Percentiles rank a stretch among this genome's conserved stretches.
phyloP scores from a whole-genome alignment of 345 rosid genomes.

The Citrus mangshanensis region DNA sequence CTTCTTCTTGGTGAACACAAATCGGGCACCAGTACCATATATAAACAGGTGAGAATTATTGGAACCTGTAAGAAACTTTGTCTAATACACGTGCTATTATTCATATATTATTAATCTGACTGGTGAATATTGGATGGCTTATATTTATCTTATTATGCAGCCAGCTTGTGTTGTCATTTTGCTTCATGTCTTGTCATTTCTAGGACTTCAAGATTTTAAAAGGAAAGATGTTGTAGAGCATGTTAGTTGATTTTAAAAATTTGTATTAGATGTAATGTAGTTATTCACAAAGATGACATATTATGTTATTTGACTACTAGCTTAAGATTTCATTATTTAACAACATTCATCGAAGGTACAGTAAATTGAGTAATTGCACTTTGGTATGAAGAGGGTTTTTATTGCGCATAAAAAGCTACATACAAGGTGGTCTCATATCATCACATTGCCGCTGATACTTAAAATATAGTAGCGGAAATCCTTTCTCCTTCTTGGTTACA shows the following conservation, averaged over 20 bases:
- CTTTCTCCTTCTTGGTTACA: background rate
- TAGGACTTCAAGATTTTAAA: background rate
- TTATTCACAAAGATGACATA: background rate
- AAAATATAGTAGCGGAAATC: background rate
- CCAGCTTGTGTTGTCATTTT: background rate
- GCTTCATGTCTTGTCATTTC: background rate
- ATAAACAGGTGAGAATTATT: slow-evolving; percentile 61
- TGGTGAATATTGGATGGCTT: background rate
- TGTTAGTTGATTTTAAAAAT: background rate
- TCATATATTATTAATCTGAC: slow-evolving; percentile 9
- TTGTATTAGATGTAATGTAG: background rate
- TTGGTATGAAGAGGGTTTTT: too few relatives aligned
- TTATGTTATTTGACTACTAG: background rate
- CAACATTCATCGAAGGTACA: background rate
- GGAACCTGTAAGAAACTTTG: background rate
- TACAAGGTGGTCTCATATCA: background rate
- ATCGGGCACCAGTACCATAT: slow-evolving; percentile 82
- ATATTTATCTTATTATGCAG: background rate
- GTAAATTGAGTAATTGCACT: background rate
- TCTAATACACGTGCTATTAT: slow-evolving; percentile 2
- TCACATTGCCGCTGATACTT: background rate
- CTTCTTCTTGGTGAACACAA: slow-evolving; percentile 72
- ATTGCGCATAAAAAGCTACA: background rate
- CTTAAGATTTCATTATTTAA: background rate
- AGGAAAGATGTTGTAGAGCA: background rate